Percentiles rank a stretch among this genome's conserved stretches.
phyloP scores from a whole-genome alignment of 2,329 filamentous ascomycete species.

The Fusarium pilosicola region DNA sequence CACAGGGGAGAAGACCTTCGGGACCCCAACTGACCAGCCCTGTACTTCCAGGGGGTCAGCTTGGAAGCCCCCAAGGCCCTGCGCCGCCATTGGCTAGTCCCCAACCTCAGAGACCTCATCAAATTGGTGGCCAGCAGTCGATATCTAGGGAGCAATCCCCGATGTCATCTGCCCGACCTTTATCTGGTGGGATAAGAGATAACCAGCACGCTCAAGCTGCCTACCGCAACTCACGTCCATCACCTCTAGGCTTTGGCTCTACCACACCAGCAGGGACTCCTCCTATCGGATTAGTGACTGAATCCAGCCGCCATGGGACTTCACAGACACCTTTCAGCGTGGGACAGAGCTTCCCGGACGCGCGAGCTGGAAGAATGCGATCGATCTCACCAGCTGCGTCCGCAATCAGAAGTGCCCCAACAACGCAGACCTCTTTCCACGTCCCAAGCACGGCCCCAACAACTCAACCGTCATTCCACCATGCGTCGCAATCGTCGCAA shows the following conservation, averaged over 20 bases:
- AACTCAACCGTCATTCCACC: constrained; percentile 28
- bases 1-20: constrained; percentile 19
- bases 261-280: constrained; percentile 31
- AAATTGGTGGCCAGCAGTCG: constrained; percentile 16
- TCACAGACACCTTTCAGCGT: constrained; percentile 28
- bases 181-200: constrained; percentile 13
- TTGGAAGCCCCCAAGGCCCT: not conserved
- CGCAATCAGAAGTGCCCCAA: constrained; percentile 21
- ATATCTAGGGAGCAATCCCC: constrained; percentile 33
- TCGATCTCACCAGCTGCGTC: constrained; percentile 31
- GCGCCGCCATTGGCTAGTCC: constrained; percentile 27
- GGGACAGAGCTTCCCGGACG: constrained; percentile 6
- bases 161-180: constrained; percentile 15
- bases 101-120: constrained; percentile 33
- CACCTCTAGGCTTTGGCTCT: constrained; percentile 28
- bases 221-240: constrained; percentile 28
- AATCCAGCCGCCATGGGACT: constrained; percentile 21
- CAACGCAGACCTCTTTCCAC: constrained; percentile 29
- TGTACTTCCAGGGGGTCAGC: constrained; percentile 13
- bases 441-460: constrained; percentile 26
- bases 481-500: constrained; percentile 18
- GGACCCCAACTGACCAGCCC: constrained; percentile 15
- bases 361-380: constrained; percentile 15
- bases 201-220: constrained; percentile 18
- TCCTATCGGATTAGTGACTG: constrained; percentile 7